phyloP scores from a whole-genome alignment of 148 eudicot genomes.

The Rhododendron henanense region DNA sequence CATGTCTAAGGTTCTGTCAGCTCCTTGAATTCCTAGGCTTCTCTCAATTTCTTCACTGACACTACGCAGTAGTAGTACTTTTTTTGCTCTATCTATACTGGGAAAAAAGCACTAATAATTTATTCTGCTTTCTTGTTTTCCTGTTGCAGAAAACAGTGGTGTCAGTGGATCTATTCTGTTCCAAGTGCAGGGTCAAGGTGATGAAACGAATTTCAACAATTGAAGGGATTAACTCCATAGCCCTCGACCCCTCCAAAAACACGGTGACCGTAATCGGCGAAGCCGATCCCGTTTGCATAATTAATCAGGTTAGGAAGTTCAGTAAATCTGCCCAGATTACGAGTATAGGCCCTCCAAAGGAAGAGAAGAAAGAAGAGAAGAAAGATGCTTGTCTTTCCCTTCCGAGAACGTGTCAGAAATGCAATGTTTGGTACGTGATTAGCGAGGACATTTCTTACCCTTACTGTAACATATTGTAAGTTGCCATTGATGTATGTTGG shows the following conservation, averaged over 20 bases:
- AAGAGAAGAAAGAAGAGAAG: conserved; percentile 29
- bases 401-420: conserved; percentile 26
- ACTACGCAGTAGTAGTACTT: neutral
- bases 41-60: neutral
- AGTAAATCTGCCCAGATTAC: conserved; percentile 22
- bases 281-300: conserved; percentile 30
- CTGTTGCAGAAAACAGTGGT: conserved; percentile 39
- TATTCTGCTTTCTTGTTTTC: neutral
- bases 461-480: conserved; percentile 18
- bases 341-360: conserved; percentile 31
- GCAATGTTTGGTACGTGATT: conserved; percentile 20
- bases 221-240: conserved; percentile 33
- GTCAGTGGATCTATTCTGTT: conserved; percentile 32
- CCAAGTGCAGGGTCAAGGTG: conserved; percentile 29
- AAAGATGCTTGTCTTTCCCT: conserved; percentile 11
- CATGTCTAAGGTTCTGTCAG: conserved; percentile 17
- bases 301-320: conserved; percentile 33
- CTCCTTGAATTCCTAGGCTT: neutral
- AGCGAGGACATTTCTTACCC: neutral
- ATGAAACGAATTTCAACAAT: conserved; percentile 25
- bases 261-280: conserved; percentile 27
- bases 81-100: neutral
- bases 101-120: neutral
- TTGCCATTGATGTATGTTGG: neutral
- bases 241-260: conserved; percentile 26